These are phyloP conservation scores for Sorghum bicolor DNA, from an alignment of 176 grass and related monocot genomes.

Conservation along the genomic window DNA sequence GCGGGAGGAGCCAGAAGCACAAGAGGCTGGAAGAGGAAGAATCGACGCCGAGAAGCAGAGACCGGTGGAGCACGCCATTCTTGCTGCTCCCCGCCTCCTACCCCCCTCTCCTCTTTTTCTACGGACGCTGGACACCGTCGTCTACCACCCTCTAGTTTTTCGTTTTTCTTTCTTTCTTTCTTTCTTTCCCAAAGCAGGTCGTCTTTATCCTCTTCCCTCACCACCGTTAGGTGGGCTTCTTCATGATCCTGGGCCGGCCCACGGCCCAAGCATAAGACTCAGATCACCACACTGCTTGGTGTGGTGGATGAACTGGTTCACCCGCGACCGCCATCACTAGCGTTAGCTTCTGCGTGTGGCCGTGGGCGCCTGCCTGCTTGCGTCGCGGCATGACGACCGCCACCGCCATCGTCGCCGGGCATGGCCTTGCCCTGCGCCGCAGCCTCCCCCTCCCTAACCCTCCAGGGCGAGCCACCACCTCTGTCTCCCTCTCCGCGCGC, in stretches of 20 bases:
- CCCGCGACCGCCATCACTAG: constrained; percentile 31
- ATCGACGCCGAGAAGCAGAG: not conserved
- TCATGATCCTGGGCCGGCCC: constrained; percentile 26
- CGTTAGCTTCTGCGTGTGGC: constrained; percentile 63
- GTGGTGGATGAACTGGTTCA: constrained; percentile 1
- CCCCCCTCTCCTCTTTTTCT: constrained; percentile 12
- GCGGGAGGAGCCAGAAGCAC: not conserved
- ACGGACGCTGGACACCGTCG: constrained; percentile 33
- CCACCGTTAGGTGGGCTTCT: not conserved
- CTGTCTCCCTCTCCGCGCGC: constrained; percentile 11
- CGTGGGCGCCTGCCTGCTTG: constrained; percentile 15
- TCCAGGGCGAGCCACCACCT: not conserved
- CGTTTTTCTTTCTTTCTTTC: not conserved
- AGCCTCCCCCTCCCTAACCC: constrained; percentile 29
- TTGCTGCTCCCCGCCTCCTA: constrained; percentile 9
- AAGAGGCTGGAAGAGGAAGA: not conserved
- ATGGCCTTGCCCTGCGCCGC: constrained; percentile 26
- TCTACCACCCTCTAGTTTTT: constrained; percentile 44
- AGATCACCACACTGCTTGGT: not conserved
- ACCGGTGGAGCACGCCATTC: constrained; percentile 45
- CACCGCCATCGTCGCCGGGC: constrained; percentile 43
- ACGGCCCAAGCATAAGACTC: not conserved
- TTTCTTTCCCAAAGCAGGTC: not conserved
- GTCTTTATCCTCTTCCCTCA: constrained; percentile 31
- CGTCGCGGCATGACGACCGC: constrained; percentile 45